A percentile compares a stretch with the other conserved stretches of the same genome.
Conservation (phyloP, 1,284 basidiomycete genomes). For the Ustilago xerochloae region DNA sequence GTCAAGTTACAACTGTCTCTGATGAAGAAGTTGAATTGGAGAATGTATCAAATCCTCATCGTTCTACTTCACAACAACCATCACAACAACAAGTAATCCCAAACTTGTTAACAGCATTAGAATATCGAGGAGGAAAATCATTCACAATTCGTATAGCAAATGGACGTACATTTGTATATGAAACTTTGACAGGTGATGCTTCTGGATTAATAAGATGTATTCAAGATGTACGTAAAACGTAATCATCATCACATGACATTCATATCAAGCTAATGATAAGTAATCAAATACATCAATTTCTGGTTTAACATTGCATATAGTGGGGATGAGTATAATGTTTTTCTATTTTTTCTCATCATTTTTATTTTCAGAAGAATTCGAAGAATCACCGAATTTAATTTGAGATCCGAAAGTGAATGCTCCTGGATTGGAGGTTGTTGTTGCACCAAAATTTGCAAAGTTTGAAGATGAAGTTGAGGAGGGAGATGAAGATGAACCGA, state of each 20-base stretch:
- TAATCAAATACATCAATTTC: too few relatives aligned
- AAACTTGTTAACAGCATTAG: slow-evolving; percentile 51
- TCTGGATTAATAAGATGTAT: slow-evolving; percentile 52
- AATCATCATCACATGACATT: too few relatives aligned
- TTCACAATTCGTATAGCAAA: slow-evolving; percentile 51
- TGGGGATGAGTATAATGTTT: not conserved
- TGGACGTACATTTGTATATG: slow-evolving; percentile 47
- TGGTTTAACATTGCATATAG: too few relatives aligned
- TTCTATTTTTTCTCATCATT: slow-evolving; percentile 9
- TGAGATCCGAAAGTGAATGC: slow-evolving; percentile 30
- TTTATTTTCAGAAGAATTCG: not conserved
- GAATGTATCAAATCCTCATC: not conserved
- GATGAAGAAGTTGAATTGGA: slow-evolving; percentile 1
- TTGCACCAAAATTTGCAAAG: slow-evolving; percentile 33
- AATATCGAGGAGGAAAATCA: slow-evolving; percentile 32
- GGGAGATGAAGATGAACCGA: slow-evolving; percentile 10
- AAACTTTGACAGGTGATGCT: slow-evolving; percentile 58
- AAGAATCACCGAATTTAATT: slow-evolving; percentile 47
- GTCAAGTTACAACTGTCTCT: not conserved
- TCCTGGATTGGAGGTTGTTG: slow-evolving; percentile 31
- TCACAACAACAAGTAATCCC: slow-evolving; percentile 29
- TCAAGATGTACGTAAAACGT: too few relatives aligned
- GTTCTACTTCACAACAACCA: not conserved
- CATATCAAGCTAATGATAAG: too few relatives aligned
- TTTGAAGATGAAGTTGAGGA: slow-evolving; percentile 9